Percentiles rank a stretch among this genome's conserved stretches.
These are phyloP conservation scores for Phytophthora kernoviae DNA, from an alignment of 352 stramenopile species.

Conservation along the genomic window DNA sequence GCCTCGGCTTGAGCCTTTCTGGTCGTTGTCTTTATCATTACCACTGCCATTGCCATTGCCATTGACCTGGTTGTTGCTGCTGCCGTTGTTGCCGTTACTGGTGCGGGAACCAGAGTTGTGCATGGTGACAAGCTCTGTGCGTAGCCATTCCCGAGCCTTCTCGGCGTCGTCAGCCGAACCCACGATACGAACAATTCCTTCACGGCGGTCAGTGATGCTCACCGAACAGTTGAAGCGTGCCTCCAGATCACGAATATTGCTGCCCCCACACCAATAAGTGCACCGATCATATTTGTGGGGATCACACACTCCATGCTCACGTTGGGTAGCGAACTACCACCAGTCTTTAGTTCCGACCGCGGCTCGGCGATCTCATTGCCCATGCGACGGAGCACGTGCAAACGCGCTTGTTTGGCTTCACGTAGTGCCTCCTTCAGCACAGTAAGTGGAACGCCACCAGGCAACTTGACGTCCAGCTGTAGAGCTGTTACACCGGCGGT, in stretches of 20 bases:
- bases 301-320: slow-evolving; percentile 69
- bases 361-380: slow-evolving; percentile 64
- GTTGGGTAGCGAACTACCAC: slow-evolving; percentile 36
- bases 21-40: not conserved
- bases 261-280: slow-evolving; percentile 78
- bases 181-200: slow-evolving; percentile 90
- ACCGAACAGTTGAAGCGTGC: slow-evolving; percentile 59
- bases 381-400: slow-evolving; percentile 89
- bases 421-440: slow-evolving; percentile 89
- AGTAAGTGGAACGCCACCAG: slow-evolving; percentile 82
- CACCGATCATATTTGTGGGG: slow-evolving; percentile 56
- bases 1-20: slow-evolving; percentile 15
- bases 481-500: slow-evolving; percentile 93
- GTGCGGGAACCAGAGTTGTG: slow-evolving; percentile 9
- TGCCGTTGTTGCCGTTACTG: too few relatives aligned
- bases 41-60: not conserved
- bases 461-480: slow-evolving; percentile 97
- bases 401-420: slow-evolving; percentile 80
- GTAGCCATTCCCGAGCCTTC: slow-evolving; percentile 77
- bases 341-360: slow-evolving; percentile 57
- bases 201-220: slow-evolving; percentile 78
- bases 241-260: slow-evolving; percentile 80
- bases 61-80: slow-evolving; percentile 17
- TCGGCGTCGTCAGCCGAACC: slow-evolving; percentile 72
- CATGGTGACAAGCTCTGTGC: slow-evolving; percentile 40